Evolutionary conservation across 257 asterid species (phyloP).

Genomic region (Nicotiana tabacum): DNA sequence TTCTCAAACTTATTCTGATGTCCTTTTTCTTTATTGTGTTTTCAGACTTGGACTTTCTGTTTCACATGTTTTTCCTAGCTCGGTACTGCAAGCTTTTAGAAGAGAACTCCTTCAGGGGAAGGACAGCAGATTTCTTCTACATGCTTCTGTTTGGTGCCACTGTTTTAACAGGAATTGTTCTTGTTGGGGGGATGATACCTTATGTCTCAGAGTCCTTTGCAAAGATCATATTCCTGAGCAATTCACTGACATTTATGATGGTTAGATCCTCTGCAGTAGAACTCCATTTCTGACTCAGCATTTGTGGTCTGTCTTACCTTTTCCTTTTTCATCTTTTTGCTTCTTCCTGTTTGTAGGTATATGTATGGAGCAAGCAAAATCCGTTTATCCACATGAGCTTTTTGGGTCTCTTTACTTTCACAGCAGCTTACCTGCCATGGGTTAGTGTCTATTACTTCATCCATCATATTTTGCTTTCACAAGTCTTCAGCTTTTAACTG

Average conservation of each 20-base stretch:
- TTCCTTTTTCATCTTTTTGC: conserved; percentile 5
- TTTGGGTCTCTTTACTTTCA: conserved; percentile 94
- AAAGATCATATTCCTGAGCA: conserved; percentile 93
- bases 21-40: conserved; percentile 7
- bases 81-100: conserved; percentile 99
- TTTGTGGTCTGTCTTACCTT: conserved; percentile 1
- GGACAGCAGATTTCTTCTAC: conserved; percentile 96
- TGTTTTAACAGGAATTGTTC: conserved; percentile 86
- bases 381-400: conserved; percentile 98
- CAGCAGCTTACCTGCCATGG: conserved; percentile 99
- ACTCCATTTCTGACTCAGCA: not conserved
- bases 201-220: conserved; percentile 92
- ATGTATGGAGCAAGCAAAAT: conserved; percentile 99
- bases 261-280: conserved; percentile 39
- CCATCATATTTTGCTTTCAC: not conserved
- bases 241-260: conserved; percentile 99
- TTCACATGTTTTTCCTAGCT: conserved; percentile 99
- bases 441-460: conserved; percentile 37
- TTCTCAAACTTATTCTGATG: not conserved
- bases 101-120: conserved; percentile 93
- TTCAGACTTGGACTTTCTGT: conserved; percentile 95
- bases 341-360: conserved; percentile 49
- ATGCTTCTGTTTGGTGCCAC: conserved; percentile 95
- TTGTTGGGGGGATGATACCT: conserved; percentile 96
- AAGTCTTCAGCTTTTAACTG: conserved; percentile 3